A percentile compares a stretch with the other conserved stretches of the same genome.
phyloP scores from a whole-genome alignment of 805 yeast species.

The Yarrowia osloensis region DNA sequence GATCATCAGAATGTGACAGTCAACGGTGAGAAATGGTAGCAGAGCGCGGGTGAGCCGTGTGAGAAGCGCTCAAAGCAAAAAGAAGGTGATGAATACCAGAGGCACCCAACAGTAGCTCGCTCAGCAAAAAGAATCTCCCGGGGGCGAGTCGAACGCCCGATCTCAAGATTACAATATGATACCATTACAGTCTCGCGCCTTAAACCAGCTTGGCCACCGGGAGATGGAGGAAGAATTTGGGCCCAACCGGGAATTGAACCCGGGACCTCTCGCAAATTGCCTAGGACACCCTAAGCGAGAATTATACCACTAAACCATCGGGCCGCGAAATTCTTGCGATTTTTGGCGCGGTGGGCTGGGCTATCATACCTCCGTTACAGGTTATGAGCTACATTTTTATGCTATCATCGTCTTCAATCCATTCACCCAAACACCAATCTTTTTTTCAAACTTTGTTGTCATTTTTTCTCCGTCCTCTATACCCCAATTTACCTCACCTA shows the following conservation, averaged over 20 bases:
- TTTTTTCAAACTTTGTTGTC: not conserved
- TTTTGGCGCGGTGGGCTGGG: not conserved
- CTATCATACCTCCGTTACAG: not conserved
- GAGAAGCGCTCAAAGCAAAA: no score
- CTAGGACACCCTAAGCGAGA: constrained; percentile 30
- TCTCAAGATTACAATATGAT: constrained; percentile 41
- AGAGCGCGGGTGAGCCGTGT: no score
- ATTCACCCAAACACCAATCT: no score
- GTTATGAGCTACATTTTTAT: constrained; percentile 13
- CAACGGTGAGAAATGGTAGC: not conserved
- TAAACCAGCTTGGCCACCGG: constrained; percentile 45
- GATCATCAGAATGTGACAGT: not conserved
- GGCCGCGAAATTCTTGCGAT: not conserved
- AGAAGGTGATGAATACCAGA: no score
- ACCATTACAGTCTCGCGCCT: constrained; percentile 46
- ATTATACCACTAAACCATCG: constrained; percentile 31
- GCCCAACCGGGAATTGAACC: constrained; percentile 31
- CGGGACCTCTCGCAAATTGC: constrained; percentile 31
- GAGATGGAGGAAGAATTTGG: constrained; percentile 34
- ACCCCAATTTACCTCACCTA: not conserved
- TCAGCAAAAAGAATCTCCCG: constrained; percentile 37
- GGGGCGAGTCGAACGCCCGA: constrained; percentile 44
- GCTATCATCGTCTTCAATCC: not conserved
- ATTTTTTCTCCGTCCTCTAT: not conserved
- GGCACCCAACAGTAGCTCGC: no score